Base-by-base conservation (phyloP, 192 early-diverging fungal genomes). In the Coemansia sp. region DNA sequence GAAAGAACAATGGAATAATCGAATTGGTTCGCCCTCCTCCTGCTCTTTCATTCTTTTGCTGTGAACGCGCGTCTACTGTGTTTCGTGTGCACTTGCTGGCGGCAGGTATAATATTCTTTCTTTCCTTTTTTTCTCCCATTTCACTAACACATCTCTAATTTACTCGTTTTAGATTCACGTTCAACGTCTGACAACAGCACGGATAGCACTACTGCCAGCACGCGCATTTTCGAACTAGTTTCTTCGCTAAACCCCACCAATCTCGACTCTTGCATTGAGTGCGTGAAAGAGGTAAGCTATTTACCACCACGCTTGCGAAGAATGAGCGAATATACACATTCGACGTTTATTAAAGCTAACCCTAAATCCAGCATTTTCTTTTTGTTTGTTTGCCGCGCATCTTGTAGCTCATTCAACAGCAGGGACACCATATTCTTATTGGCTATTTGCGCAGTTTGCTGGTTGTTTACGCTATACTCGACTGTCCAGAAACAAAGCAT, bases 381-480 rank as follows among this genome's bases (percentile, higher is more conserved):
- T 29, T 1, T 29, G 29, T 29, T 29, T 29, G 29, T 29, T 41
- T 42, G 8, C 19, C 45, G 4, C 53, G 25, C 41, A 55, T 17
- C 25, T 45, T 64, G 56, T 81, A 81, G 79, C 67, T 81, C 45
- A 63, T 73, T 50, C 58, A 58, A 36, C 40, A 70, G 46, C 56
- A 66, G 35, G 73, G 79, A 7, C 79, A 73, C 35, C 33, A 60
- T 0, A 64, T 65, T 36, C 35, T 69, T 57, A 55, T 76, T 23
- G 55, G 59, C 25, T 75, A 73, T 54, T 53, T 81, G n/a, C 74
- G 79, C 64, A 70, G 74, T 42, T 64, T 81, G 4, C 49, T 81
- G 19, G 58, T 73, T 61, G 79, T 76, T 13, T 45, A 81, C 79
- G 64, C 64, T 43, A 25, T 81, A 15, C 70, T 81, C 57, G 63